Conservation (phyloP, 2,329 filamentous ascomycete genomes). For the Aureobasidium uvarum region DNA sequence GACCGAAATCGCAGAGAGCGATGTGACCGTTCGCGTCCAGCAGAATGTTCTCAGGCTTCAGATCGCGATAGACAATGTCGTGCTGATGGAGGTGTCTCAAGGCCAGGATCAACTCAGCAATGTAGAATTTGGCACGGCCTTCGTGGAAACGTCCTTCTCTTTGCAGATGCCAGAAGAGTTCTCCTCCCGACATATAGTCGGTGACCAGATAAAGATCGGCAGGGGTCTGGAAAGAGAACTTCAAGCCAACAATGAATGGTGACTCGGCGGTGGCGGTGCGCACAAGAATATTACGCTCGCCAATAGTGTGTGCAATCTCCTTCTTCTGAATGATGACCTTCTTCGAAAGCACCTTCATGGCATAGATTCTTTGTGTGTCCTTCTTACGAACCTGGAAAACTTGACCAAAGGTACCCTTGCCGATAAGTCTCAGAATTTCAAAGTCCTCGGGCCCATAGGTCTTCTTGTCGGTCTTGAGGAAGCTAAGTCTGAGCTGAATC, state of each 20-base stretch:
- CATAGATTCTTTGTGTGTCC: slow-evolving; percentile 93
- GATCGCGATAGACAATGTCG: slow-evolving; percentile 95
- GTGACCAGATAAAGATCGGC: slow-evolving; percentile 98
- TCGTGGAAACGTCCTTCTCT: slow-evolving; percentile 96
- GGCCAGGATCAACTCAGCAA: slow-evolving; percentile 92
- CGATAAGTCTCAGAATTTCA: slow-evolving; percentile 91
- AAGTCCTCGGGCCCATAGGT: slow-evolving; percentile 95
- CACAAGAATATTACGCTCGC: slow-evolving; percentile 95
- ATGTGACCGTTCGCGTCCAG: slow-evolving; percentile 97
- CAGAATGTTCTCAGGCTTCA: slow-evolving; percentile 97
- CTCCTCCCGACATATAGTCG: slow-evolving; percentile 98
- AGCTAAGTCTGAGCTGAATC: slow-evolving; percentile 80
- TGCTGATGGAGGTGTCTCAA: slow-evolving; percentile 94
- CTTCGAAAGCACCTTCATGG: slow-evolving; percentile 99
- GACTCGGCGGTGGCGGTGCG: slow-evolving; percentile 94
- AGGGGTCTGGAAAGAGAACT: slow-evolving; percentile 97
- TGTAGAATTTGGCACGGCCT: slow-evolving; percentile 95
- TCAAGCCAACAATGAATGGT: slow-evolving; percentile 94
- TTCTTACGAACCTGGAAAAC: slow-evolving; percentile 98
- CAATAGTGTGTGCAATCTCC: slow-evolving; percentile 94
- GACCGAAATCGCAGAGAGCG: slow-evolving; percentile 92
- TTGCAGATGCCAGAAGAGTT: slow-evolving; percentile 98
- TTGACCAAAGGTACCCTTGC: slow-evolving; percentile 97
- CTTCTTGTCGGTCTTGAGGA: slow-evolving; percentile 83
- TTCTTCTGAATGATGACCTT: slow-evolving; percentile 99